A percentile compares a stretch with the other conserved stretches of the same genome.
phyloP scores from a whole-genome alignment of 139 green algal species.

The Edaphochlamys debaryana region DNA sequence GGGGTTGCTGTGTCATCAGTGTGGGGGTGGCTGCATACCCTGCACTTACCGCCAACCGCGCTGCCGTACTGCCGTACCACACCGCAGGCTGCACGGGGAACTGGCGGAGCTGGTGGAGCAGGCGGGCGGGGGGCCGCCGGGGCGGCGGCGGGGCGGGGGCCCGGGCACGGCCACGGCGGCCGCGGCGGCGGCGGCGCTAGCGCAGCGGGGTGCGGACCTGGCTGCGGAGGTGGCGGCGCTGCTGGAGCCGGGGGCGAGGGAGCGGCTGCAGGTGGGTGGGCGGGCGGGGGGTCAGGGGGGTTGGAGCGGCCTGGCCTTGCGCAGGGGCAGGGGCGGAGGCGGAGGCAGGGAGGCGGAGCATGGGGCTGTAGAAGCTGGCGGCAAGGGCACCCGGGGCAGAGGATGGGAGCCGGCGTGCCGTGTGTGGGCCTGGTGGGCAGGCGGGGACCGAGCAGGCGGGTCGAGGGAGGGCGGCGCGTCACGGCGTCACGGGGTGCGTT shows the following conservation, averaged over 20 bases:
- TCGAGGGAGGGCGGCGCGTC: no score
- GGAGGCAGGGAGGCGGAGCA: no score
- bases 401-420: not conserved
- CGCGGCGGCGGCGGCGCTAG: not conserved
- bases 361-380: no score
- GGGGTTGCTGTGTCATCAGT: not conserved
- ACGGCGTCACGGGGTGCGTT: not conserved
- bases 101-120: conserved; percentile 1
- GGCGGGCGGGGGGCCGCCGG: not conserved
- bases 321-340: no score
- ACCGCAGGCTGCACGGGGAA: conserved; percentile 16
- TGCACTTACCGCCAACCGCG: not conserved
- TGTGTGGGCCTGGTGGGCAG: not conserved
- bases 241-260: conserved; percentile 5
- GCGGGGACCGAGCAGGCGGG: not conserved
- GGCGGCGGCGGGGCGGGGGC: not conserved
- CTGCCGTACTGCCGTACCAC: not conserved
- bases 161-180: not conserved
- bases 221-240: conserved; percentile 17
- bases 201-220: conserved; percentile 21
- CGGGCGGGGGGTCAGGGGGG: no score
- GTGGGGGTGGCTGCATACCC: not conserved
- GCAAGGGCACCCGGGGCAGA: not conserved
- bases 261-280: conserved; percentile 21
- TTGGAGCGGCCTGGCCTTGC: no score